These are phyloP conservation scores for Candida freyschussii DNA, from an alignment of 1,139 yeast species.

Conservation along the genomic window DNA sequence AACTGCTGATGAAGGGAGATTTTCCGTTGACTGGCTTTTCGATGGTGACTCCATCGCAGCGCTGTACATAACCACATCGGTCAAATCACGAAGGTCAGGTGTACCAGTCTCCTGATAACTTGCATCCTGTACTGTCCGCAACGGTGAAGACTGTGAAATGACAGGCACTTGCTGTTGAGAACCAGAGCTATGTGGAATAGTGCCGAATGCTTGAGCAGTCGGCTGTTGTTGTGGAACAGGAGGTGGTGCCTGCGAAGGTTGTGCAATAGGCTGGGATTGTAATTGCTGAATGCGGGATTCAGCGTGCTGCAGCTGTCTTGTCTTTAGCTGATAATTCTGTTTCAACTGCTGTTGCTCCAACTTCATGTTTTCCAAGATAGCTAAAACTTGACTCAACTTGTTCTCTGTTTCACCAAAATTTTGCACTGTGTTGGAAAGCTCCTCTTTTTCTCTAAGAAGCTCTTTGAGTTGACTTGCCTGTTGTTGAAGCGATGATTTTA, in stretches of 20 bases:
- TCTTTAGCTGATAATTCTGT: conserved; percentile 10
- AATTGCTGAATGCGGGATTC: conserved; percentile 8
- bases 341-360: conserved; percentile 12
- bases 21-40: conserved; percentile 5
- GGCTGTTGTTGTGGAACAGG: conserved; percentile 1
- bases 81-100: conserved; percentile 38
- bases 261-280: conserved; percentile 6
- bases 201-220: background rate
- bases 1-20: conserved; percentile 1
- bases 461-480: conserved; percentile 9
- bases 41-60: conserved; percentile 20
- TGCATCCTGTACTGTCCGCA: too few relatives aligned
- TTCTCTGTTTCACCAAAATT: conserved; percentile 5
- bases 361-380: conserved; percentile 6
- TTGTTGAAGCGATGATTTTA: conserved; percentile 5
- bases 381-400: conserved; percentile 3
- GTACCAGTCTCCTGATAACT: conserved; percentile 21
- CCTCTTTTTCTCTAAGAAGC: conserved; percentile 2
- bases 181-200: conserved; percentile 1
- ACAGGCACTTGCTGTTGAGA: conserved; percentile 4
- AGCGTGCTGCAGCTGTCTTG: conserved; percentile 9
- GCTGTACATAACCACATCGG: conserved; percentile 41
- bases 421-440: background rate
- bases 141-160: conserved; percentile 4
- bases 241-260: background rate